Base-by-base conservation (phyloP, 2,329 filamentous ascomycete species). In the Didymella pinodella region DNA sequence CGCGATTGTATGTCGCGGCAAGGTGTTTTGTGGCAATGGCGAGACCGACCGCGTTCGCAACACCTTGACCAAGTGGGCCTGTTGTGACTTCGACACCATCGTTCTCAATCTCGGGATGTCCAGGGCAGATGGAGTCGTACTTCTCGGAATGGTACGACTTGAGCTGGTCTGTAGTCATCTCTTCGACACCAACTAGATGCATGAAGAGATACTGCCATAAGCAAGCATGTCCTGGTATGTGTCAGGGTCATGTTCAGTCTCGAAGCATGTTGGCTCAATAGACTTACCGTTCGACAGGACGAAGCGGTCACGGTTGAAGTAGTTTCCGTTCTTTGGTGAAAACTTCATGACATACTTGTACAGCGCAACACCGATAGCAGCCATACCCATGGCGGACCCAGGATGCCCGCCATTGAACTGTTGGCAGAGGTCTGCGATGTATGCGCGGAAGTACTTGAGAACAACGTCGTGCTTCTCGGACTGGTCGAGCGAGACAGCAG, bases 311-410 rank as follows among this genome's bases (percentile, higher is more conserved):
- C 86, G 79, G 70, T 88, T 86, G 78, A 88, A 87, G 71, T 78
- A 88, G 41, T 79, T 68, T 8, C 84, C 82, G 40, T 82, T 82
- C n/a, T 76, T 74, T 0, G 86, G 86, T 2, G 83, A 81, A 66
- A 86, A 88, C 45, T 79, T 79, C 86, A 89, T 88, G 5, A 79
- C 78, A 67, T 89, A 87, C 65, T 87, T 88, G 81, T 83, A 89
- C 3, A 88, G 70, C 0, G 85, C 83, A 22, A 88, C 78, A 10
- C 86, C 86, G 54, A 88, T 88, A 4, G 84, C 85, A 22, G 85
- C 85, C 78, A 88, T 87, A 36, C 85, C 84, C 71, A 87, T 86
- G 18, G 83, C 84, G 22, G 61, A 64, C 32, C 32, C 32, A 1
- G 32, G 32, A 36, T 36, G 32, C 6, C 32, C 32, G 16, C 32